Evolutionary conservation across 2,329 filamentous ascomycete species (phyloP), one percentile per base, ranked within the genome.

Genomic region (Fusarium palustre): DNA sequence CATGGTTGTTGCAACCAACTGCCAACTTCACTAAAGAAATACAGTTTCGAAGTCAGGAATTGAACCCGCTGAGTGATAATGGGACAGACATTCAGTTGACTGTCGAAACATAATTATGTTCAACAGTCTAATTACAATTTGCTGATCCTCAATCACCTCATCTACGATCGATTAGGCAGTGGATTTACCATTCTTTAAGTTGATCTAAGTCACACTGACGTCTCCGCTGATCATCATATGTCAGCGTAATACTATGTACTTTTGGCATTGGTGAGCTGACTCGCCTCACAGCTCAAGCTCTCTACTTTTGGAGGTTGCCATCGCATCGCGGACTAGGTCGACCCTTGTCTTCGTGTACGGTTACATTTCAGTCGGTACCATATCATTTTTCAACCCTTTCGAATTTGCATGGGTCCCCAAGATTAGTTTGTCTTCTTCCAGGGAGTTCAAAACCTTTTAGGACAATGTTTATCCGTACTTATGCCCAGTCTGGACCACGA

Each of bases 101-200:
- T 43, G 18, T 30, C 9, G 33, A 45, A 42, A 36, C 55, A 18
- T 33, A 22, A 47, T 48, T 25, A 28, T 56, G 13, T 10, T 64
- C 7, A 33, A 22, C 5, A 34, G 15, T 24, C 41, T 28, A 30
- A 28, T 13, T 57, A 25, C 10, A 30, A 34, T 43, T 24, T 46
- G 48, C 56, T 57, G 43, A 67, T 70, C 55, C 15, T 50, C 50
- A 58, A 54, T 67, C 58, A 60, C 70, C 62, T 65, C 61, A 65
- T 66, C 12, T n/a, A 49, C 47, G 61, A 65, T 65, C 61, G 61
- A 60, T 67, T 55, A 39, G 55, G 46, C 62, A 28, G 63, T 68
- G 47, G 50, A 48, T 54, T 65, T 50, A 5, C 28, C 36, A 25
- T 41, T 22, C 7, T 60, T 34, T 39, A 54, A 46, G 25, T 34